Conservation (phyloP, 1,139 yeast genomes). For the Lodderomyces jiufengensis region DNA sequence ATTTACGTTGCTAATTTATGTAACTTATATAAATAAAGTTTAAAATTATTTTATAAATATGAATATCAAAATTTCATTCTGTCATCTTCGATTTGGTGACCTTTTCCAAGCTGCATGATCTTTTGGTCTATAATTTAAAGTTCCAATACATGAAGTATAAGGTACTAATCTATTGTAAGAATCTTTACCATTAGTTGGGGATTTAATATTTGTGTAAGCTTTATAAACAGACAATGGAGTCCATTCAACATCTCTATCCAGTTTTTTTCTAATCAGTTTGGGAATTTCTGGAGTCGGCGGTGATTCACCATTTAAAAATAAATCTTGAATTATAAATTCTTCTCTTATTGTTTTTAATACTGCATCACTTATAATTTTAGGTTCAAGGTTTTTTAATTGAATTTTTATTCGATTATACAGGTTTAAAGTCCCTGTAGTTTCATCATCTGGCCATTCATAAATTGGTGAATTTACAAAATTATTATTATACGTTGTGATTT, state of each 20-base stretch:
- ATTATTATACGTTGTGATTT: conserved; percentile 1
- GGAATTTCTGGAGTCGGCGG: conserved; percentile 11
- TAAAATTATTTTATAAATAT: no score
- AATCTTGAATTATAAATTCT: conserved; percentile 17
- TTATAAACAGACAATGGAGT: conserved; percentile 34
- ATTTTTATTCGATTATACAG: conserved; percentile 12
- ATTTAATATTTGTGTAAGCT: conserved; percentile 33
- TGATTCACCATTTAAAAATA: conserved; percentile 11
- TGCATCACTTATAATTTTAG: conserved; percentile 15
- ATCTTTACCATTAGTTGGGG: conserved; percentile 22
- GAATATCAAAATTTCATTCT: no score
- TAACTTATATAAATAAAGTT: no score
- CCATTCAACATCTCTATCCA: conserved; percentile 25
- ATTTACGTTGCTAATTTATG: no score
- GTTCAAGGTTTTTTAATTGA: conserved; percentile 12
- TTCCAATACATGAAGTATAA: conserved; percentile 15
- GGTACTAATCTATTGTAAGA: conserved; percentile 16
- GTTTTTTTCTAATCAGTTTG: conserved; percentile 20
- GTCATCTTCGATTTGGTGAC: conserved; percentile 18
- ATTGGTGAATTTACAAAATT: conserved; percentile 13
- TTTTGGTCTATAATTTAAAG: conserved; percentile 16
- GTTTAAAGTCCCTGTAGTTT: conserved; percentile 9
- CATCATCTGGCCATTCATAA: conserved; percentile 16
- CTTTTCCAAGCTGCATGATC: conserved; percentile 21
- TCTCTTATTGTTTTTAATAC: conserved; percentile 19